Evolutionary conservation across 2,329 filamentous ascomycete genomes (phyloP).

Genomic region (Colletotrichum liriopes): DNA sequence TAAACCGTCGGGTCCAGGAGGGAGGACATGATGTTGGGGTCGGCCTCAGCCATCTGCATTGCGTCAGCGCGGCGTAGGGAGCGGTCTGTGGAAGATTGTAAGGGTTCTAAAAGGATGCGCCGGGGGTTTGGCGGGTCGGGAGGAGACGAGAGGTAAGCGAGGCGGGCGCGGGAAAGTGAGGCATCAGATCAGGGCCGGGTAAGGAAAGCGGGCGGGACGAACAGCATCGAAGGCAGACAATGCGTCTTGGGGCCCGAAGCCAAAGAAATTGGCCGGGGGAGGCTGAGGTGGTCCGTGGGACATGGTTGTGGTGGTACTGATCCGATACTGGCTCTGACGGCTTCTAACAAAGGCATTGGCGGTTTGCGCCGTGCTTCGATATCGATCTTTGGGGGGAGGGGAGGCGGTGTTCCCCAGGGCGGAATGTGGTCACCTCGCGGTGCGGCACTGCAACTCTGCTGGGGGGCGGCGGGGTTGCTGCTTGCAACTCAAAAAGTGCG

Average conservation of each 20-base stretch:
- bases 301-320: conserved; percentile 50
- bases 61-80: conserved; percentile 32
- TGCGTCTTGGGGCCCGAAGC: conserved; percentile 51
- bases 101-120: conserved; percentile 22
- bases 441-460: conserved; percentile 23
- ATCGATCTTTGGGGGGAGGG: not conserved
- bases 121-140: conserved; percentile 29
- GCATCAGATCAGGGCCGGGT: conserved; percentile 17
- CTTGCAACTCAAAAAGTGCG: conserved; percentile 29
- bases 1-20: conserved; percentile 60
- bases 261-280: conserved; percentile 54
- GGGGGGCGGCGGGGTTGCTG: not conserved
- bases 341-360: conserved; percentile 42
- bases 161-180: conserved; percentile 6
- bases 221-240: conserved; percentile 43
- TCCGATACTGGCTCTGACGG: conserved; percentile 35
- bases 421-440: conserved; percentile 27
- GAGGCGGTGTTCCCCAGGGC: not conserved
- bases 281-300: conserved; percentile 55
- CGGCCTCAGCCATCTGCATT: conserved; percentile 48
- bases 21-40: conserved; percentile 60
- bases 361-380: conserved; percentile 21
- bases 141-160: conserved; percentile 28
- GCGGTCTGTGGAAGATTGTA: conserved; percentile 21
- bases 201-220: conserved; percentile 34